Conservation (phyloP, 257 asterid genomes). For the Salvia hispanica region DNA sequence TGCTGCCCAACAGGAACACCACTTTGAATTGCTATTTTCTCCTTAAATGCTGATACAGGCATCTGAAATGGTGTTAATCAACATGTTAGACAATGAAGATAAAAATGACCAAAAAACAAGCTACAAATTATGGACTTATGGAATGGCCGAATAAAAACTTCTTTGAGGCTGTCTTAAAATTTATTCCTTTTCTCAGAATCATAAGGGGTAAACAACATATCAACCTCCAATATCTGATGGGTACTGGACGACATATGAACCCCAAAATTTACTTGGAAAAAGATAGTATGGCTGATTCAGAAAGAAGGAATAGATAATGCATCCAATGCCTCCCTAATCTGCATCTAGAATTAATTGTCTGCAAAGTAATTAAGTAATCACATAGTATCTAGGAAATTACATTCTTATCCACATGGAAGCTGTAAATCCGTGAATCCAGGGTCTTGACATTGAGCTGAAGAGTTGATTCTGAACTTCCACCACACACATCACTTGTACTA, state of each 20-base stretch:
- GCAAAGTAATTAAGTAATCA: background rate
- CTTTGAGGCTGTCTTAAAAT: background rate
- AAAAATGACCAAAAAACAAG: constrained; percentile 10
- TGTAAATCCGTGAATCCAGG: constrained; percentile 66
- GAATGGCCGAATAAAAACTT: constrained; percentile 2
- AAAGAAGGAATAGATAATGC: constrained; percentile 1
- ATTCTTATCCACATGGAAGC: constrained; percentile 65
- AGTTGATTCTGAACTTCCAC: constrained; percentile 59
- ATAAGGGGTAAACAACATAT: background rate
- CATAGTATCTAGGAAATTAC: constrained; percentile 42
- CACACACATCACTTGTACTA: constrained; percentile 46
- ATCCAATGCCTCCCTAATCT: background rate
- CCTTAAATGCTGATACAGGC: constrained; percentile 70
- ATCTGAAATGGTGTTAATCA: constrained; percentile 45
- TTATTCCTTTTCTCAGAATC: background rate
- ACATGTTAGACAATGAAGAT: constrained; percentile 17
- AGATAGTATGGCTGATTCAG: background rate
- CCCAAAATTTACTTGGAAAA: background rate
- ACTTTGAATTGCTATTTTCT: constrained; percentile 63
- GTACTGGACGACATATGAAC: background rate
- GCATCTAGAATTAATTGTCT: background rate
- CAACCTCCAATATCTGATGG: background rate
- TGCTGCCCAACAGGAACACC: constrained; percentile 84
- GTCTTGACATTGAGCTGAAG: constrained; percentile 87
- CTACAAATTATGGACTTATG: background rate